These are phyloP conservation scores for Dendrocalamus latiflorus DNA, from an alignment of 202 grass and related monocot genomes.

Conservation along the genomic window DNA sequence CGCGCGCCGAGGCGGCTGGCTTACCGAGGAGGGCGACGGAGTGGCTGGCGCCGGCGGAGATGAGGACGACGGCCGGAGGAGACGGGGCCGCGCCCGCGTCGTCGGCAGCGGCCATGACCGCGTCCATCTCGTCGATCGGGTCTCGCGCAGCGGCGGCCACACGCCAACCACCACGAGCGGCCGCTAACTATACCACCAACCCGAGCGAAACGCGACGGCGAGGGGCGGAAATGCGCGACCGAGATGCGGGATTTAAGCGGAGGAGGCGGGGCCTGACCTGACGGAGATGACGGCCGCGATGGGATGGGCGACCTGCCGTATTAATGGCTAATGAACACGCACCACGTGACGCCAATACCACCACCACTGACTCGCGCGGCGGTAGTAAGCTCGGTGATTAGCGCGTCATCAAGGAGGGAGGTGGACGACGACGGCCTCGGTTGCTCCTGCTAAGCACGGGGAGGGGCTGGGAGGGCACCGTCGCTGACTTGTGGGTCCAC, in stretches of 20 bases:
- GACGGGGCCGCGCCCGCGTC: not conserved
- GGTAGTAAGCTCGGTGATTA: conserved; percentile 24
- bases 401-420: conserved; percentile 32
- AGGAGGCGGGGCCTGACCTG: not conserved
- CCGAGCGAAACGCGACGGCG: not conserved
- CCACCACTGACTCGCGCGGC: too few species aligned
- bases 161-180: not conserved
- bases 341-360: conserved; percentile 19
- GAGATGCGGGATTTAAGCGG: conserved; percentile 36
- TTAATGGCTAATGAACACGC: conserved; percentile 44
- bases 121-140: conserved; percentile 34
- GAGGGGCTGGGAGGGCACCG: fast-evolving
- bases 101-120: conserved; percentile 23
- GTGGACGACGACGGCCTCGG: conserved; percentile 42
- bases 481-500: not conserved
- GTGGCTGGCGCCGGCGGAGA: conserved; percentile 89
- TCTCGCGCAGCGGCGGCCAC: not conserved
- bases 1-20: not conserved
- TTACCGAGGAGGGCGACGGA: conserved; percentile 88
- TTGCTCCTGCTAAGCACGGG: too few species aligned
- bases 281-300: conserved; percentile 13
- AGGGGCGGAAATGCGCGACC: not conserved
- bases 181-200: not conserved
- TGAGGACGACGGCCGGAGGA: conserved; percentile 48
- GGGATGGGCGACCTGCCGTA: conserved; percentile 43